Base-by-base conservation (phyloP, 2,329 filamentous ascomycete species). In the Fusarium sublunatum region DNA sequence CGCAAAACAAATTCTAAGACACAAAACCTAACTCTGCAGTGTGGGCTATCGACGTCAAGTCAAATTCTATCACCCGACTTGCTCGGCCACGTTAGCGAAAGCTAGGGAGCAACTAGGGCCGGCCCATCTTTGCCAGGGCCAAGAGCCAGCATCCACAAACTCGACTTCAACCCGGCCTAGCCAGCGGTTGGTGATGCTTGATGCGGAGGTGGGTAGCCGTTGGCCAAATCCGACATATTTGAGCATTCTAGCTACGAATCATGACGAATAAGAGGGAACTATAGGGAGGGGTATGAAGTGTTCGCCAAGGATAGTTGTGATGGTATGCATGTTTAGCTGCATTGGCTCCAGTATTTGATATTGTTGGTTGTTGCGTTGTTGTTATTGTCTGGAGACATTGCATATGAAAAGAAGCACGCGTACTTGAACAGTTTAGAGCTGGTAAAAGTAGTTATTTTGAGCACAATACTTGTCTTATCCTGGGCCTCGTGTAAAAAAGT, bases 251-350 rank as follows among this genome's bases (percentile, higher is more conserved):
- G 34, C 46, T 45, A 54, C 47, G 42, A 65, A 66, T 66, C 50
- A 51, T 44, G 32, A 47, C 19, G 41, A 32, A 40, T 38, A 45
- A 26, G 42, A 36, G 44, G 25, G 64, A 62, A 58, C 35, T 47
- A 24, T 45, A 35, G 43, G 24, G 64, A 62, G 62, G 64, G 52
- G 48, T 43, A 50, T 31, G 32, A 24, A 53, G 47, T 53, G 39
- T 42, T 25, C 35, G 29, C 40, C 46, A 64, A 54, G 45, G 60
- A 49, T 60, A 42, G 49, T 40, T 42, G 34, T 47, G 61, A 67
- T 67, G 64, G 64, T 53, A 67, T 67, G 60, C 64, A 67, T 67
- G 31, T 52, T 53, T 67, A 67, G 64, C 49, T 67, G 56, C 64
- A 67, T 67, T 40, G 48, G 46, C 38, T 53, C 52, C 49, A 63